Percentiles rank a stretch among this genome's conserved stretches.
Conservation (phyloP, 2,329 filamentous ascomycete genomes). For the Chaetomium sp. region DNA sequence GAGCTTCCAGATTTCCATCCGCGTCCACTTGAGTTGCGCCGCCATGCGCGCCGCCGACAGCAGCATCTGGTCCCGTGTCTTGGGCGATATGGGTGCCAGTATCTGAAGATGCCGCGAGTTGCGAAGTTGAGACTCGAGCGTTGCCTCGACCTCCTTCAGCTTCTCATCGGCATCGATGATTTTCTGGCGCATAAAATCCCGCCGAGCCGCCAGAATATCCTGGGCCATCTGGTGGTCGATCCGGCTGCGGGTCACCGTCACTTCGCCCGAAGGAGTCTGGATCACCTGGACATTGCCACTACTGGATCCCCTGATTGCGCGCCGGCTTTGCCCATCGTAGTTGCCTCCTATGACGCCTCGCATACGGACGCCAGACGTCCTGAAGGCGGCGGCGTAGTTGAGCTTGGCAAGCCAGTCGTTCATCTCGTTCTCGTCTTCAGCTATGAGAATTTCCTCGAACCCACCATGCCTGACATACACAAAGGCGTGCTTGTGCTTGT, state of each 20-base stretch:
- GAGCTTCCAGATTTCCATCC: constrained; percentile 89
- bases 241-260: constrained; percentile 70
- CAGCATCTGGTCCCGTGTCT: constrained; percentile 84
- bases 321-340: constrained; percentile 78
- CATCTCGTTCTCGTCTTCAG: constrained; percentile 86
- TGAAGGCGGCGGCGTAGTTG: constrained; percentile 94
- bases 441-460: constrained; percentile 85
- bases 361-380: constrained; percentile 88
- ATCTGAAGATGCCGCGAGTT: constrained; percentile 91
- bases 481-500: constrained; percentile 94
- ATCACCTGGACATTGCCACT: constrained; percentile 63
- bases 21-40: constrained; percentile 89
- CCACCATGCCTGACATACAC: constrained; percentile 85
- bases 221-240: constrained; percentile 82
- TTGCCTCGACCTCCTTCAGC: constrained; percentile 70
- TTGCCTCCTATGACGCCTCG: constrained; percentile 81
- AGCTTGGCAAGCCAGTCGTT: constrained; percentile 96
- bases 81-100: constrained; percentile 85
- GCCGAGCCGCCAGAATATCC: constrained; percentile 80
- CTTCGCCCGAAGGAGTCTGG: constrained; percentile 71
- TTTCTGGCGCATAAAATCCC: constrained; percentile 79
- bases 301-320: constrained; percentile 72
- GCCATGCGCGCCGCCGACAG: constrained; percentile 80
- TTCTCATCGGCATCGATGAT: constrained; percentile 83
- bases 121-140: constrained; percentile 78